Base-by-base conservation (phyloP, 352 stramenopile species). In the Aphanomyces astaci region DNA sequence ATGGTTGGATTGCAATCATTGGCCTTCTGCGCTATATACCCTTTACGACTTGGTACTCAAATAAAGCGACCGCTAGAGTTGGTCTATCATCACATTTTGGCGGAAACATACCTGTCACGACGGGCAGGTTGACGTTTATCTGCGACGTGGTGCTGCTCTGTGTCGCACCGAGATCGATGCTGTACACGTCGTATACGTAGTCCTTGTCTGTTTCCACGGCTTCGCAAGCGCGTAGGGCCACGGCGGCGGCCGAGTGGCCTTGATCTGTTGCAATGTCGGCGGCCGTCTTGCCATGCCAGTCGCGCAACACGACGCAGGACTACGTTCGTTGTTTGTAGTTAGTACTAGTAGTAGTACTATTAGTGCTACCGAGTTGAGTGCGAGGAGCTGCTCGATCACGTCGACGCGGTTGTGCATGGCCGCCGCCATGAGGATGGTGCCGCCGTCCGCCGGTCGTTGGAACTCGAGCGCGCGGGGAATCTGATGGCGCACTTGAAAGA, bases 141-240 rank as follows among this genome's bases (percentile, higher is more conserved):
- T 59, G 10, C 13, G 48, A n/a, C 25, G 31, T 28, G 25, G 54
- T 62, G 2, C 11, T 31, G 24, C 72, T 45, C 31, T 80, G 70
- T 53, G 75, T 88, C 4, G 79, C 77, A 2, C 76, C 76, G 27
- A 87, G 74, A 31, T 94, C 86, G 48, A 94, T 78, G 52, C 86
- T 92, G 75, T 94, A 94, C 19, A 94, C 81, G 52, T 94, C 86
- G 48, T 92, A 94, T 9, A 94, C 86, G 48, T 80, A 94, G 57
- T 90, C 78, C 46, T 92, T 94, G 63, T 94, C 86, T 22, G 72
- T 70, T 68, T 92, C 82, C 3, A 83, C 78, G 36, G 84, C 73
- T 71, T 94, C 86, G 68, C 86, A 94, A 19, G 86, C 86, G 31
- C 79, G 54, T 54, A 94, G 49, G 10, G 86, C 86, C 22, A 75